phyloP scores from a whole-genome alignment of 2,329 filamentous ascomycete species.

The Pestalotiopsis sp. region DNA sequence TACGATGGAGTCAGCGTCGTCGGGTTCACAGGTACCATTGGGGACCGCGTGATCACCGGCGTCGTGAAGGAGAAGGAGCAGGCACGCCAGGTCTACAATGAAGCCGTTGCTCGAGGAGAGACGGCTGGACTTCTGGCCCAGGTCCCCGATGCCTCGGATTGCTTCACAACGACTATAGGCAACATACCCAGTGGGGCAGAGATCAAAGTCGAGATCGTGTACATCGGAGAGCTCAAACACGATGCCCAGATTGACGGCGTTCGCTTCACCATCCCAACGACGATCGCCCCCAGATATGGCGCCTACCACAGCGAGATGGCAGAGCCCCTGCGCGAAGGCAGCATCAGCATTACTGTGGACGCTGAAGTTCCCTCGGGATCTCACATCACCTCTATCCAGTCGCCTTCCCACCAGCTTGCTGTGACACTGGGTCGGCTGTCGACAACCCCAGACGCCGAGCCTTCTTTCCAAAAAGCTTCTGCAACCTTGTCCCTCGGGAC shows the following conservation, averaged over 20 bases:
- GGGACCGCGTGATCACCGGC: slow-evolving; percentile 61
- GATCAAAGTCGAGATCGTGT: slow-evolving; percentile 64
- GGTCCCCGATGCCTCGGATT: slow-evolving; percentile 60
- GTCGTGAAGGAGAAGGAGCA: slow-evolving; percentile 68
- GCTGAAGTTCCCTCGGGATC: slow-evolving; percentile 59
- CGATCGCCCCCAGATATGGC: slow-evolving; percentile 70
- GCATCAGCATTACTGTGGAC: slow-evolving; percentile 61
- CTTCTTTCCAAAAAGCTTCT: slow-evolving; percentile 62
- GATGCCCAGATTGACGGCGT: slow-evolving; percentile 70
- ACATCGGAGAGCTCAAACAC: slow-evolving; percentile 73
- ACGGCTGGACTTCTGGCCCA: slow-evolving; percentile 70
- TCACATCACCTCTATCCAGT: slow-evolving; percentile 64
- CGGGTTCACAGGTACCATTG: slow-evolving; percentile 67
- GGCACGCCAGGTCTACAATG: slow-evolving; percentile 61
- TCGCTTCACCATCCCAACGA: slow-evolving; percentile 69
- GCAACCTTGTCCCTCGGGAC: slow-evolving; percentile 59
- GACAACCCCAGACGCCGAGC: slow-evolving; percentile 42
- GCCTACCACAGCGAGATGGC: slow-evolving; percentile 40
- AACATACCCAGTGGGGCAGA: slow-evolving; percentile 64
- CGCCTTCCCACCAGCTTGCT: slow-evolving; percentile 69
- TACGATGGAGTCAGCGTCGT: slow-evolving; percentile 74
- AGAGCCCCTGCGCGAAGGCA: slow-evolving; percentile 27
- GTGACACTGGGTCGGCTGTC: slow-evolving; percentile 66
- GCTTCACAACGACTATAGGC: slow-evolving; percentile 70
- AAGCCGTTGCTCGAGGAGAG: slow-evolving; percentile 60